A percentile compares a stretch with the other conserved stretches of the same genome.
phyloP scores from a whole-genome alignment of 2,329 filamentous ascomycete species.

The Aspergillus ochraceoroseus region DNA sequence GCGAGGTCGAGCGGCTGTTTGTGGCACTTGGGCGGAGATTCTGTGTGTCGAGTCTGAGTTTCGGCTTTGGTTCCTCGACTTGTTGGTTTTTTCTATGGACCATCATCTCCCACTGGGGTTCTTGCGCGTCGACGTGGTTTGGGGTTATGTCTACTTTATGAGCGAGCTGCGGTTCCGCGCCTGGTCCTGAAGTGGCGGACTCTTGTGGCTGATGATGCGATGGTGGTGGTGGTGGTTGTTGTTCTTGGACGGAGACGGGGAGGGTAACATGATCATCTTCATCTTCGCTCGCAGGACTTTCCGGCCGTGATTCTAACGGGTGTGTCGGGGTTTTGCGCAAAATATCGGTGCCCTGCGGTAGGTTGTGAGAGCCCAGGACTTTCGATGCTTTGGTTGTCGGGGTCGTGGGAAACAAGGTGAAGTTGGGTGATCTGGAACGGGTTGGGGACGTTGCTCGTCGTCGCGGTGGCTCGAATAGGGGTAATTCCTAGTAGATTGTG shows the following conservation, averaged over 20 bases:
- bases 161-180: conserved; percentile 17
- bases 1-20: conserved; percentile 12
- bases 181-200: conserved; percentile 19
- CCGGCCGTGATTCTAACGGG: conserved; percentile 12
- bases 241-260: conserved; percentile 12
- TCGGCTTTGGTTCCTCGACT: conserved; percentile 3
- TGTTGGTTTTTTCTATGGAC: conserved; percentile 16
- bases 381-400: conserved; percentile 31
- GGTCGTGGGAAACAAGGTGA: conserved; percentile 38
- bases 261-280: conserved; percentile 9
- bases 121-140: conserved; percentile 18
- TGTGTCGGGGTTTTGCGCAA: conserved; percentile 25
- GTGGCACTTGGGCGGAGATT: conserved; percentile 13
- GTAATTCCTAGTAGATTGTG: conserved; percentile 5
- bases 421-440: conserved; percentile 34
- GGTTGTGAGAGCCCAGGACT: conserved; percentile 29
- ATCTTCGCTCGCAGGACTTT: conserved; percentile 20
- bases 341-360: conserved; percentile 28
- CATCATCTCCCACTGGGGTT: conserved; percentile 27
- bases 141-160: conserved; percentile 17
- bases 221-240: conserved; percentile 6
- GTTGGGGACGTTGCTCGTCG: conserved; percentile 38
- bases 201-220: conserved; percentile 16
- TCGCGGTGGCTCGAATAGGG: conserved; percentile 21
- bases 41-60: conserved; percentile 15